Base-by-base conservation (phyloP, 805 yeast genomes). In the Metschnikowia koreensis region DNA sequence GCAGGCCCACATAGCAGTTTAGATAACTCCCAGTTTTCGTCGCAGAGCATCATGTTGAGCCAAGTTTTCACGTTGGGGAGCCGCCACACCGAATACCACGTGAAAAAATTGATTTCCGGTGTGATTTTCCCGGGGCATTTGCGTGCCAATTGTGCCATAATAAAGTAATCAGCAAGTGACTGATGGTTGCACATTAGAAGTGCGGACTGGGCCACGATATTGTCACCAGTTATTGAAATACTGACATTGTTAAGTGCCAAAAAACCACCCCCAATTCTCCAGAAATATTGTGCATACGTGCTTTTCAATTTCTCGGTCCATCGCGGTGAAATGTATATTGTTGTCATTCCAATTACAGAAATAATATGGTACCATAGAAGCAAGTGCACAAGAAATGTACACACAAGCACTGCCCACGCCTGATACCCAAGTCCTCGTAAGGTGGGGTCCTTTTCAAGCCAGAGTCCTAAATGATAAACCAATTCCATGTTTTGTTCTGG, bases 11-110 rank as follows among this genome's bases (percentile, higher is more conserved):
- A 63, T 39, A 73, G 65, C 48, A 63, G 66, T 34, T 68, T 54
- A 58, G 78, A 80, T 34, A 82, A 63, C 56, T 77, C 81, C 87
- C 88, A 82, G 60, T 88, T 89, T 57, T 89, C 96, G 63, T 87
- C 91, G 42, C 80, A 74, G 42, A 75, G 74, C 9, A 80, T 59
- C 34, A 84, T 71, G 50, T 79, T 77, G 46, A 73, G 63, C 11
- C 83, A 55, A 2, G 82, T 65, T 33, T 71, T 66, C 0, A 82
- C 36, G 1, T 79, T 76, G 0, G 96, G 96, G 0, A 86, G 71
- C 22, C 74, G 67, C 82, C 89, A 81, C 2, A 87, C 60, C 6
- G 72, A 64, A 47, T 83, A 86, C 96, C 96, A 89, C 1, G 85
- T 76, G 60, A 87, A 81, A 64, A 84, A 87, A 46, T 75, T 79